Evolutionary conservation across 495 filamentous ascomycete genomes (phyloP), one percentile per base, ranked within the genome.

Genomic region (Xylaria castorea): DNA sequence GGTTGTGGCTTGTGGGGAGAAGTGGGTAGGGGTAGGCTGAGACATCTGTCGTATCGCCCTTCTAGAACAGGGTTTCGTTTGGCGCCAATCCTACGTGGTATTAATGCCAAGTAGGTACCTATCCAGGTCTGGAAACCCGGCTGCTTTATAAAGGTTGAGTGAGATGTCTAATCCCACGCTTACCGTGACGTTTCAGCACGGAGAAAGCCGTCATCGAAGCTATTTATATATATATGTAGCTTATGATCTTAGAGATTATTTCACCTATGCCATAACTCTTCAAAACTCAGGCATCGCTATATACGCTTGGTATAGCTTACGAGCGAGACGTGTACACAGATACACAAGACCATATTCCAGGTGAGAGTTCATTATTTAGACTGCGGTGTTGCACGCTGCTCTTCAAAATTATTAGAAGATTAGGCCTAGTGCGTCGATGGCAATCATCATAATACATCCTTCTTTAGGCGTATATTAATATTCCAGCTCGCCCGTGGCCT

Each of bases 51-150:
- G 51, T 30, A 32, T 25, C 25, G 30, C 11, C 25, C 27, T 57
- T 30, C 22, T 57, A 62, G 16, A 38, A 62, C 11, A 4, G 25
- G 34, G 20, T 20, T 18, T n/a, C 22, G 16, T 16, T 46, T 8
- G 18, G 46, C 46, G 46, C n/a, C 46, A 22, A 50, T 42, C 38
- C 38, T n/a, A n/a, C n/a, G n/a, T n/a, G n/a, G n/a, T 50, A 48
- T 12, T 48, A 50, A 50, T 50, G 46, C 46, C 46, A 50, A 60
- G 55, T 34, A n/a, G n/a, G n/a, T n/a, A n/a, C n/a, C n/a, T n/a
- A 34, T 58, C 55, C 2, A 58, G 4, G 18, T 34, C 27, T 58
- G 30, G 55, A 20, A 34, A 58, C 55, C 30, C 30, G 16, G 55
- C 55, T 16, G 34, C 34, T 12, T 40, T 22, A 62, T 22, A 25